Base-by-base conservation (phyloP, 352 stramenopile species). In the Albugo candida region DNA sequence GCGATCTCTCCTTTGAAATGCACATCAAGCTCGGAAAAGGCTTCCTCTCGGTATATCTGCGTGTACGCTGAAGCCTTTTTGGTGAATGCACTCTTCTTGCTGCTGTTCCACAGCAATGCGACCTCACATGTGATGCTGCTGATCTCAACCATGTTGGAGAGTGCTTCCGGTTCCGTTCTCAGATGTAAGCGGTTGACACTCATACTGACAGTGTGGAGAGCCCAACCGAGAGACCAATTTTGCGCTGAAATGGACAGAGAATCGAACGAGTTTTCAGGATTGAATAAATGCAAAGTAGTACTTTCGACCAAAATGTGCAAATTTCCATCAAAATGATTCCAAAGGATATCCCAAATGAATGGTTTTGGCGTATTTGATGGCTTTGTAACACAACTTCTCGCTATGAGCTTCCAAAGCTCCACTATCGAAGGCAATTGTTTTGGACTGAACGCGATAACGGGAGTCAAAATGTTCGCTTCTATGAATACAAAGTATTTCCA, bases 81-180 rank as follows among this genome's bases (percentile, higher is more conserved):
- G 24, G 24, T 8, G 8, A 31, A 31, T 10, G 24, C 24, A 31
- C 38, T 43, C 38, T 24, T 3, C 17, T 48, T 35, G 14, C 45
- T 42, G 16, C 58, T 59, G 2, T 31, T 49, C 71, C 69, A 86
- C 18, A 70, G 64, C 2, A 71, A 13, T 56, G 56, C 67, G n/a
- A 71, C 17, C 27, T 69, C 44, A n/a, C 82, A 14, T 16, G 61
- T 64, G 11, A 83, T 37, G 24, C 59, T 60, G 16, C 56, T 78
- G 5, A 86, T 51, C 46, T 89, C 73, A 14, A 60, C 59, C 13
- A 82, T 65, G 40, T 81, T 68, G 24, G 65, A 67, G 4, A 86
- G 35, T 1, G 65, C 65, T 27, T 67, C 65, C 17, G 76, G 76
- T n/a, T 86, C 69, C 39, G 86, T 78, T 55, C 76, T 83, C 3